Evolutionary conservation across 2,329 filamentous ascomycete species (phyloP).

Genomic region (Alternaria solani): DNA sequence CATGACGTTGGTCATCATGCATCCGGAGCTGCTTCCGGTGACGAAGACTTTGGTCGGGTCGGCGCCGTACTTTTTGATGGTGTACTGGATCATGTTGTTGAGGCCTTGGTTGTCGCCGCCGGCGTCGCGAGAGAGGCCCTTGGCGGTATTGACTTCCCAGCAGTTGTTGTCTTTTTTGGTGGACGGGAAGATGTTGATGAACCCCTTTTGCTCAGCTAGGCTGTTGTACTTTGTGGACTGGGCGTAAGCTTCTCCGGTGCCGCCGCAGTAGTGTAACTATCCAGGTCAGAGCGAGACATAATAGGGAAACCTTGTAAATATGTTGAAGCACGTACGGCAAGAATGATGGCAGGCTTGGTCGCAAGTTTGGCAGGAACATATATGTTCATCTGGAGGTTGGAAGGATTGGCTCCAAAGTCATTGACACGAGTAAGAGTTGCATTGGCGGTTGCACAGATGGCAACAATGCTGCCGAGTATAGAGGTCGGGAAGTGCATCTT

Average conservation of each 20-base stretch:
- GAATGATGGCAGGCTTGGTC: conserved; percentile 60
- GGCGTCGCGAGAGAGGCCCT: conserved; percentile 63
- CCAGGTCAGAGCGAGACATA: neutral
- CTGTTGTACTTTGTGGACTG: conserved; percentile 33
- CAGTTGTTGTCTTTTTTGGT: conserved; percentile 60
- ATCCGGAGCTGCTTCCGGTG: conserved; percentile 37
- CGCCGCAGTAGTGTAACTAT: conserved; percentile 40
- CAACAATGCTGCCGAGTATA: conserved; percentile 8
- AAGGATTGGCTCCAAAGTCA: conserved; percentile 54
- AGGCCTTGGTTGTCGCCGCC: conserved; percentile 65
- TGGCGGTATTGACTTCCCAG: conserved; percentile 66
- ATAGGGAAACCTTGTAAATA: neutral
- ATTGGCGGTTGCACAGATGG: conserved; percentile 17
- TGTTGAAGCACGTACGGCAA: conserved; percentile 63
- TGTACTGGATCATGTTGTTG: conserved; percentile 66
- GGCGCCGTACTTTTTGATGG: conserved; percentile 60
- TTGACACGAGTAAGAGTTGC: conserved; percentile 46
- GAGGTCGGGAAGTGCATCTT: conserved; percentile 18
- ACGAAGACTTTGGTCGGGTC: conserved; percentile 59
- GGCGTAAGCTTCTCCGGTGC: conserved; percentile 49
- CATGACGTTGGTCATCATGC: conserved; percentile 47
- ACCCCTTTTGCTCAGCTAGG: conserved; percentile 63
- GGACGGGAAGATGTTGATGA: conserved; percentile 66
- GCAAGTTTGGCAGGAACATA: conserved; percentile 55
- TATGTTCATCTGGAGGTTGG: conserved; percentile 63